These are phyloP conservation scores for Colletotrichum nymphaeae DNA, from an alignment of 2,329 filamentous ascomycete genomes.

Conservation along the genomic window DNA sequence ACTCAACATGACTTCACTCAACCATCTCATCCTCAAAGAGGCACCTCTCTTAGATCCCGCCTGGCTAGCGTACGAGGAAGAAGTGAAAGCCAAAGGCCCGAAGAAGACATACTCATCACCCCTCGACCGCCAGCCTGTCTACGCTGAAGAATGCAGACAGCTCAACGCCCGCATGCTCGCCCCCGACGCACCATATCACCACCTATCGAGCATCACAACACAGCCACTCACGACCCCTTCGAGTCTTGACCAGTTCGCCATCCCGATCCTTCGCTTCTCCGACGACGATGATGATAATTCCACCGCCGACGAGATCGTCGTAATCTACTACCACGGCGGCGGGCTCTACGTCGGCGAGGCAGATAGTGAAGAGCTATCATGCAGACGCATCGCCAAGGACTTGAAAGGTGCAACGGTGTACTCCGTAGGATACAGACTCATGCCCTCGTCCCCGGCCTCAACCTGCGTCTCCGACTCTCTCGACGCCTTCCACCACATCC, in stretches of 20 bases:
- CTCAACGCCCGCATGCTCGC: constrained; percentile 50
- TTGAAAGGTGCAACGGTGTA: constrained; percentile 48
- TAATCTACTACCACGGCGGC: constrained; percentile 62
- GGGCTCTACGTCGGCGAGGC: constrained; percentile 59
- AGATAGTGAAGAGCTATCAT: constrained; percentile 61
- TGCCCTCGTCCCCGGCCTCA: constrained; percentile 51
- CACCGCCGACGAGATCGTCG: constrained; percentile 39
- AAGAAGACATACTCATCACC: constrained; percentile 41
- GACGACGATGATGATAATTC: neutral
- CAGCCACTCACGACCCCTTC: constrained; percentile 46
- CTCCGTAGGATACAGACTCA: constrained; percentile 59
- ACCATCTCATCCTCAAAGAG: constrained; percentile 13
- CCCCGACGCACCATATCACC: constrained; percentile 47
- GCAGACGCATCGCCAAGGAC: constrained; percentile 52
- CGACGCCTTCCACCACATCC: constrained; percentile 47
- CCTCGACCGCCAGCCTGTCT: constrained; percentile 50
- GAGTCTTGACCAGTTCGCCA: constrained; percentile 44
- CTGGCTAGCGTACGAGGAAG: constrained; percentile 53
- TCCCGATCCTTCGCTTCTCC: constrained; percentile 47
- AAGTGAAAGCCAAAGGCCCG: constrained; percentile 42
- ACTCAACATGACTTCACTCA: constrained; percentile 6
- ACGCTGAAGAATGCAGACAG: constrained; percentile 53
- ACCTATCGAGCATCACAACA: constrained; percentile 48
- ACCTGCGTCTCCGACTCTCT: constrained; percentile 56
- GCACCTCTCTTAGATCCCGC: constrained; percentile 51